Base-by-base conservation (phyloP, 441 rosid species). In the Melastoma candidum region DNA sequence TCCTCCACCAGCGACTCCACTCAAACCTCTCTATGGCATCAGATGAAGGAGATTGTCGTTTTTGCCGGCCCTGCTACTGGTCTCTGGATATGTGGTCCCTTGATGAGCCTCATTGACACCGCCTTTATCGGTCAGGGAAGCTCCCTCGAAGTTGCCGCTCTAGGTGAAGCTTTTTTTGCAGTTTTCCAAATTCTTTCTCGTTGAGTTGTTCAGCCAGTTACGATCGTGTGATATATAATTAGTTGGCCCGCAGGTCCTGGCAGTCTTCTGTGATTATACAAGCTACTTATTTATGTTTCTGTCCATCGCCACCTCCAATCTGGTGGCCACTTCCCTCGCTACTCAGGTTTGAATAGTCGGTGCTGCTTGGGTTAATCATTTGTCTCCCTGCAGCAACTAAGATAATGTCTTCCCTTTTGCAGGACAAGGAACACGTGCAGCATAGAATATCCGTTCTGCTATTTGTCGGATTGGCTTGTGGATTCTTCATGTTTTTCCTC, bases 371-470 rank as follows among this genome's bases (percentile, higher is more conserved):
- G 25, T 36, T 8, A 39, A 11, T 22, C 26, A 29, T 14, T 36
- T 6, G 4, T 39, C 2, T 12, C 12, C 25, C 48, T 22, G 7
- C 46, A 44, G 26, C 24, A 4, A 27, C 22, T 39, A 14, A 26
- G 3, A 7, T 50, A 50, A 13, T 25, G 22, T 17, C 22, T 6
- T 26, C 43, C n/a, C 11, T 25, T 53, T 25, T 66, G 77, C 71
- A 81, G 80, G 85, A 77, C 59, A 75, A 75, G 66, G 63, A 73
- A 7, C 80, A 73, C 57, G 87, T 74, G 56, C 92, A 81, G 60
- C 92, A 81, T 69, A 83, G 77, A 57, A 70, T 83, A 69, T 83
- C 92, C 0, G 69, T 72, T 66, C 49, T 78, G 69, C 78, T 84
- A 54, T 81, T 84, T 68, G 63, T 79, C 1, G 85, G 78, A 26